phyloP scores from a whole-genome alignment of 1,284 basidiomycete species.

The Athelia sp. region DNA sequence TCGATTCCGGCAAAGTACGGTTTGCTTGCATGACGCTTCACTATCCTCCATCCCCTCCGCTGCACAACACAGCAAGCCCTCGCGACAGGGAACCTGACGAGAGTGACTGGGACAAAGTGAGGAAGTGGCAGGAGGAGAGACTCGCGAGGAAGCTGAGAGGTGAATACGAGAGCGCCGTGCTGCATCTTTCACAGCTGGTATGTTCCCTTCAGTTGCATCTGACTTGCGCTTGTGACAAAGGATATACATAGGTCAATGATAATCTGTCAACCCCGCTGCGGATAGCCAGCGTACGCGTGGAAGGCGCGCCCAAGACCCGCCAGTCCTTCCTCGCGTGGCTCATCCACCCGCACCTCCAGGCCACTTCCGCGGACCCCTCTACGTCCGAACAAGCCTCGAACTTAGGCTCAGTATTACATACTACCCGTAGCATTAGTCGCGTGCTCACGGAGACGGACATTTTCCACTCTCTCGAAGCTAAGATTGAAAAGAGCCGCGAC shows the following conservation, averaged over 20 bases:
- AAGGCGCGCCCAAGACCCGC: slow-evolving; percentile 73
- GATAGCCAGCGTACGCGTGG: slow-evolving; percentile 74
- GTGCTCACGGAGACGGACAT: slow-evolving; percentile 69
- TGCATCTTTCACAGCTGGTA: slow-evolving; percentile 69
- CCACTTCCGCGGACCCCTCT: slow-evolving; percentile 6
- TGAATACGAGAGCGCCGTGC: slow-evolving; percentile 72
- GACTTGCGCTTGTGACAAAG: not conserved
- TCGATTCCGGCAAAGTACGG: too few relatives aligned
- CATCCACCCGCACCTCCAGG: slow-evolving; percentile 55
- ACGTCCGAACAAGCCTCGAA: slow-evolving; percentile 21
- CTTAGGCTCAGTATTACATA: slow-evolving; percentile 63
- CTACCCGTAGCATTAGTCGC: slow-evolving; percentile 61
- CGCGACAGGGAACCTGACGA: slow-evolving; percentile 48
- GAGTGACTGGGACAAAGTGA: slow-evolving; percentile 44
- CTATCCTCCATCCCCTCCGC: slow-evolving; percentile 38
- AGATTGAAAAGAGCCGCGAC: slow-evolving; percentile 62
- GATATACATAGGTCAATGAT: slow-evolving; percentile 47
- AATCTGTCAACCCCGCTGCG: slow-evolving; percentile 57
- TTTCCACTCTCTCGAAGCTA: slow-evolving; percentile 68
- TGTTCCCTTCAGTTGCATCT: slow-evolving; percentile 19
- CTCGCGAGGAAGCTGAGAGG: slow-evolving; percentile 63
- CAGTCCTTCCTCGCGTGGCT: slow-evolving; percentile 77
- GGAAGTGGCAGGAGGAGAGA: slow-evolving; percentile 67
- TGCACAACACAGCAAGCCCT: slow-evolving; percentile 48
- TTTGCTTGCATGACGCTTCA: not conserved